phyloP scores from a whole-genome alignment of 768 basidiomycete genomes.

The Auricularia heimuer region DNA sequence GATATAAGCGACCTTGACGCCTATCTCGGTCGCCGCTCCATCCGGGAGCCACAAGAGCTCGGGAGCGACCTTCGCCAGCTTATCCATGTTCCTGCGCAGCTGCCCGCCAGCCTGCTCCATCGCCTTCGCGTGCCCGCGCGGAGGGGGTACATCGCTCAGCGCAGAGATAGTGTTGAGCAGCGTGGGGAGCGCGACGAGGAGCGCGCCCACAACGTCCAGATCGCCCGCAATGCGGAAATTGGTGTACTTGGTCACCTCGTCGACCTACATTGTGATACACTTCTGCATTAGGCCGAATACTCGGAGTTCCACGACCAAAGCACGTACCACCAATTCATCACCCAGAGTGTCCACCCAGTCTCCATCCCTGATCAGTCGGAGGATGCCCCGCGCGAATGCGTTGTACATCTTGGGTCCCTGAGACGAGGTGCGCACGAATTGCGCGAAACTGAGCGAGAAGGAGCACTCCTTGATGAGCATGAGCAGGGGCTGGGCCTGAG shows the following conservation, averaged over 20 bases:
- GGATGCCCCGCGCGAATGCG: background rate
- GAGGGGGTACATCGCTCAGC: background rate
- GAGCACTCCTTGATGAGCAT: background rate
- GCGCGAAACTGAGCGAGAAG: background rate
- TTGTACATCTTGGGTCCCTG: background rate
- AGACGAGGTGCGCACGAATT: background rate
- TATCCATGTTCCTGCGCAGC: background rate
- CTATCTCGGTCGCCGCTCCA: background rate
- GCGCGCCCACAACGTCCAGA: background rate
- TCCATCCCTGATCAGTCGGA: background rate
- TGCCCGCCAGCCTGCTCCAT: background rate
- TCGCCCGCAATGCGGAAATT: background rate
- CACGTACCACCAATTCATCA: background rate
- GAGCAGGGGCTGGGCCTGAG: background rate
- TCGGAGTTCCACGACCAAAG: background rate
- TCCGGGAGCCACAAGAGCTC: background rate
- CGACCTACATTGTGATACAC: background rate
- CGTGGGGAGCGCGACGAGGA: background rate
- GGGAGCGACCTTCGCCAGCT: background rate
- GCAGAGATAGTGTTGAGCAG: background rate
- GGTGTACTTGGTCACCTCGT: background rate
- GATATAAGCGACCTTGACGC: background rate
- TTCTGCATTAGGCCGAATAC: background rate
- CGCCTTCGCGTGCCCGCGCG: background rate
- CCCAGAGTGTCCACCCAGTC: background rate